A percentile compares a stretch with the other conserved stretches of the same genome.
Conservation (phyloP, 1,284 basidiomycete species). For the Ceraceosorus guamensis region DNA sequence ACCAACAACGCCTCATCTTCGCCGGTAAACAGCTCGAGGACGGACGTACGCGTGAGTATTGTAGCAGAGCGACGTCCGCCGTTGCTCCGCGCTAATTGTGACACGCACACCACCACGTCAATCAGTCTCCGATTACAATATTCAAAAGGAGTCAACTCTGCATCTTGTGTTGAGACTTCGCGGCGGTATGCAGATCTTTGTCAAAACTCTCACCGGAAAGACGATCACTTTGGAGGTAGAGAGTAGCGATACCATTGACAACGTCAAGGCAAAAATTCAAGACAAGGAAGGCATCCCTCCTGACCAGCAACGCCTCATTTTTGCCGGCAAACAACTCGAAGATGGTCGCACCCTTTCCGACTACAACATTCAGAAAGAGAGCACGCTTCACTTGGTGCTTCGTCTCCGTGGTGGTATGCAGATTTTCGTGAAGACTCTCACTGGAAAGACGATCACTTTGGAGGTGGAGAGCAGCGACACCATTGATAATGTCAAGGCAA, state of each 20-base stretch:
- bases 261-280: constrained; percentile 50
- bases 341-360: constrained; percentile 52
- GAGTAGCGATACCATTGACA: constrained; percentile 57
- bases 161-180: constrained; percentile 83
- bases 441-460: constrained; percentile 70
- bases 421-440: constrained; percentile 47
- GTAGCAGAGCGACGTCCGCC: neutral
- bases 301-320: constrained; percentile 52
- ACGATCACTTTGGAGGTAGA: constrained; percentile 52
- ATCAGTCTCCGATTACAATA: constrained; percentile 56
- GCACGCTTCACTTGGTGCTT: constrained; percentile 39
- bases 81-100: neutral
- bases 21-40: constrained; percentile 47
- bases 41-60: constrained; percentile 27
- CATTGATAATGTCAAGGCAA: constrained; percentile 68
- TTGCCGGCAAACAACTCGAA: constrained; percentile 52
- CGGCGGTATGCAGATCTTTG: constrained; percentile 56
- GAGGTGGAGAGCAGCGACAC: constrained; percentile 84
- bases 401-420: constrained; percentile 41
- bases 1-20: constrained; percentile 46
- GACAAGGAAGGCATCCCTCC: constrained; percentile 50
- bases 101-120: neutral
- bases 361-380: constrained; percentile 50
- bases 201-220: constrained; percentile 57
- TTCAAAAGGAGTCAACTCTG: constrained; percentile 97